These are phyloP conservation scores for Conticribra weissflogii DNA, from an alignment of 108 stramenopile genomes.

Conservation along the genomic window DNA sequence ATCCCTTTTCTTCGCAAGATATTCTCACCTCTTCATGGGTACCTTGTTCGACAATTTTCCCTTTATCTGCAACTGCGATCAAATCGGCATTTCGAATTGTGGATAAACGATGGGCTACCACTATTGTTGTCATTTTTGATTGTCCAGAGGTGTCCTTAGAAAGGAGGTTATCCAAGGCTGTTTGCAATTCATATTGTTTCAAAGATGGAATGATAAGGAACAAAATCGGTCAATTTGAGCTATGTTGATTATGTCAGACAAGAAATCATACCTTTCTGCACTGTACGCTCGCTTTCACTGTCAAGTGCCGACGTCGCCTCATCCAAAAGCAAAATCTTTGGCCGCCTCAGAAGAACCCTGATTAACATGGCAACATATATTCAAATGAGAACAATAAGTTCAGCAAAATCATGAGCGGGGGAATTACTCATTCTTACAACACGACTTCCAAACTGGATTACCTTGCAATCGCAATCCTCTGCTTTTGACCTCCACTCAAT, in stretches of 20 bases:
- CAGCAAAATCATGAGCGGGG: no score
- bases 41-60: constrained; percentile 66
- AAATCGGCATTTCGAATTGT: constrained; percentile 65
- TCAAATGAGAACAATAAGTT: no score
- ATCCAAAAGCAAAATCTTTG: constrained; percentile 39
- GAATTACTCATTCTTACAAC: no score
- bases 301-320: constrained; percentile 57
- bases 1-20: no score
- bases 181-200: no score
- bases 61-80: constrained; percentile 62
- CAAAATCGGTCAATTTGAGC: no score
- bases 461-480: constrained; percentile 81
- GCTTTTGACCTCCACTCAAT: constrained; percentile 79
- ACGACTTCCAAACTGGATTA: no score
- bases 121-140: constrained; percentile 53
- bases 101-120: constrained; percentile 78
- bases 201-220: no score
- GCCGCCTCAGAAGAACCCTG: neutral
- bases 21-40: constrained; percentile 68
- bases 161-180: constrained; percentile 29
- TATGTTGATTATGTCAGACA: no score
- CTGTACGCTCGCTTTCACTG: constrained; percentile 41
- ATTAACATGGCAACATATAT: no score
- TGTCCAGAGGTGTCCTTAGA: neutral
- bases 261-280: no score